Evolutionary conservation across 225 moss, liverwort and hornwort genomes (phyloP).

Genomic region (Thuidium tamariscinum): DNA sequence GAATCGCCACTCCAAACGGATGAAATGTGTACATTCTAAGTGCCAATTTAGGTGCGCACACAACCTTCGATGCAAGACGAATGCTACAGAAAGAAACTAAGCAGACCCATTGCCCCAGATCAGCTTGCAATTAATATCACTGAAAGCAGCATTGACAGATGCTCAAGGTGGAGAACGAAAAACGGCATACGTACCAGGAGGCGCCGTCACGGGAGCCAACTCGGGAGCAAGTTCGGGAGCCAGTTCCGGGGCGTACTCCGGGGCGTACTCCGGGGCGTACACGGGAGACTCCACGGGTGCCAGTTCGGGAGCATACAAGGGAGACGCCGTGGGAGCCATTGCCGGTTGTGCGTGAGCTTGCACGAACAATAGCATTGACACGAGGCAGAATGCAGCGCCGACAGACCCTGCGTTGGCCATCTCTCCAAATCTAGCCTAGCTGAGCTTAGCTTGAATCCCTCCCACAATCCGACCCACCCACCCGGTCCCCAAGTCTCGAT

Average conservation of each 20-base stretch:
- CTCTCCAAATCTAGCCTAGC: neutral
- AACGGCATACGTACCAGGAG: neutral
- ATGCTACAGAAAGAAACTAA: neutral
- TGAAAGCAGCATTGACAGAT: neutral
- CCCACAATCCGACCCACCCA: neutral
- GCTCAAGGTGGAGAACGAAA: neutral
- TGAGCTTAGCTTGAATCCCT: neutral
- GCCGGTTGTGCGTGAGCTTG: neutral
- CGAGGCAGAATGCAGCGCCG: neutral
- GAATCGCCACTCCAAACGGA: neutral
- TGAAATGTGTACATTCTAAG: neutral
- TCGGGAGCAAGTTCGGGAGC: neutral
- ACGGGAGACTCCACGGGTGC: neutral
- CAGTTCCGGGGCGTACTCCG: neutral
- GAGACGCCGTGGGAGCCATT: neutral
- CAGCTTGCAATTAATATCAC: neutral
- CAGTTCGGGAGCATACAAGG: neutral
- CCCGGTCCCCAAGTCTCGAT: neutral
- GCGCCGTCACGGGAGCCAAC: neutral
- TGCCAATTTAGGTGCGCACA: no score
- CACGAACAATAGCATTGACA: neutral
- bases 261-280: neutral
- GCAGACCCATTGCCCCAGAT: neutral
- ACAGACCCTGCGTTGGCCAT: neutral
- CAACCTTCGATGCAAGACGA: neutral